Percentiles rank a stretch among this genome's conserved stretches.
These are phyloP conservation scores for Musa troglodytarum DNA, from an alignment of 176 grass and related monocot genomes.

Conservation along the genomic window DNA sequence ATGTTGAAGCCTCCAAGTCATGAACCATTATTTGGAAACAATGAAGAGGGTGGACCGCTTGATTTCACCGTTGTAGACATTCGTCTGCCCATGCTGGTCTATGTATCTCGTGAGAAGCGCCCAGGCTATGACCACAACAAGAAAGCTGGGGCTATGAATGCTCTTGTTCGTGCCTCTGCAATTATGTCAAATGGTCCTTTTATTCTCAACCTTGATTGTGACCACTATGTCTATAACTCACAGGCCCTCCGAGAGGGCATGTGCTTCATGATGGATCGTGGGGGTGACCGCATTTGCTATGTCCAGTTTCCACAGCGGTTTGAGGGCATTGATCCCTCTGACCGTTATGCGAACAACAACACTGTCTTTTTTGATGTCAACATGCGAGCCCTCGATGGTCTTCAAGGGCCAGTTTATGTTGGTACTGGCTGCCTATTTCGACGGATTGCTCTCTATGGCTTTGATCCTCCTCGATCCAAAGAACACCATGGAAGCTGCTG, in stretches of 20 bases:
- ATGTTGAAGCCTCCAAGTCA: slow-evolving; percentile 95
- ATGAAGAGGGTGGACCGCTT: slow-evolving; percentile 54
- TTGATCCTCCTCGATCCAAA: slow-evolving; percentile 86
- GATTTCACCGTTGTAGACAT: slow-evolving; percentile 83
- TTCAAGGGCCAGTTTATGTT: slow-evolving; percentile 89
- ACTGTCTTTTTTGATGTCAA: slow-evolving; percentile 97
- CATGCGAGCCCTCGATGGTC: slow-evolving; percentile 81
- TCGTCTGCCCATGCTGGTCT: slow-evolving; percentile 86
- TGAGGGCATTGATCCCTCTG: slow-evolving; percentile 95
- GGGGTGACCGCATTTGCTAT: slow-evolving; percentile 85
- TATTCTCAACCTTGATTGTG: slow-evolving; percentile 95
- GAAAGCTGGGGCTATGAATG: slow-evolving; percentile 98
- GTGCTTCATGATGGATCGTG: slow-evolving; percentile 99
- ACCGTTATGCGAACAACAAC: slow-evolving; percentile 97
- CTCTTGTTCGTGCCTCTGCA: slow-evolving; percentile 80
- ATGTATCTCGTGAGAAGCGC: slow-evolving; percentile 89
- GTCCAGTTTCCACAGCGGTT: slow-evolving; percentile 96
- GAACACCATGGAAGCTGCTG: slow-evolving; percentile 61
- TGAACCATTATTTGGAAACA: slow-evolving; percentile 53
- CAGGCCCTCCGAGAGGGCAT: slow-evolving; percentile 93
- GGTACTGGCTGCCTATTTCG: slow-evolving; percentile 95
- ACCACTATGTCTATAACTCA: slow-evolving; percentile 95
- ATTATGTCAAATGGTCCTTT: slow-evolving; percentile 99
- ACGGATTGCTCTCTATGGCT: slow-evolving; percentile 79
- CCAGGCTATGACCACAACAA: slow-evolving; percentile 99